Evolutionary conservation across 148 eudicot species (phyloP).

Genomic region (Fagopyrum esculentum): DNA sequence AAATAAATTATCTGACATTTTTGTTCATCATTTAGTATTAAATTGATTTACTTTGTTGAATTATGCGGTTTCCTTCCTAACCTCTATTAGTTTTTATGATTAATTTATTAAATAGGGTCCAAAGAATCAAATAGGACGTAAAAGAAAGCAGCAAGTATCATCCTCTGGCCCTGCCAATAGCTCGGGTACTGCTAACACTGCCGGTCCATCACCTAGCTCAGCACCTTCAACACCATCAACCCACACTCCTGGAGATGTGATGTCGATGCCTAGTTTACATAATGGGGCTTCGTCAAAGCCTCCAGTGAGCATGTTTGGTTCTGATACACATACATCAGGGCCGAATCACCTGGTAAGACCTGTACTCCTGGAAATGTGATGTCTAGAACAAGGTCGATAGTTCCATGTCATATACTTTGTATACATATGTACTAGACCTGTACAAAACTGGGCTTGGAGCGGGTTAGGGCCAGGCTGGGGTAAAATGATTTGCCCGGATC

Average conservation of each 20-base stretch:
- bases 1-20: not conserved
- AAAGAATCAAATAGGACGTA: conserved; percentile 75
- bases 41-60: not conserved
- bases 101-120: conserved; percentile 35
- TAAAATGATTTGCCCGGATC: too few species aligned
- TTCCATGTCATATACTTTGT: too few species aligned
- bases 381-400: too few species aligned
- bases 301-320: conserved; percentile 33
- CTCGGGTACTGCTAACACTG: conserved; percentile 90
- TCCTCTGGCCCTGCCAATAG: conserved; percentile 94
- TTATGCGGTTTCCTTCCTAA: not conserved
- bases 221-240: conserved; percentile 97
- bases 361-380: too few species aligned
- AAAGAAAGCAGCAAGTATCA: conserved; percentile 84
- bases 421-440: too few species aligned
- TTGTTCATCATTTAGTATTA: not conserved
- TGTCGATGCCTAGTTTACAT: conserved; percentile 64
- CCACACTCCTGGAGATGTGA: conserved; percentile 81
- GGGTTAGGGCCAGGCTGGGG: too few species aligned
- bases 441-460: too few species aligned
- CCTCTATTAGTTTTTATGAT: not conserved
- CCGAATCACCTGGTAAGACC: conserved; percentile 45
- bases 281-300: conserved; percentile 50
- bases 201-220: conserved; percentile 92
- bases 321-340: conserved; percentile 38